A percentile compares a stretch with the other conserved stretches of the same genome.
Evolutionary conservation across 176 grass and related monocot genomes (phyloP).

Genomic region (Oryza australiensis): DNA sequence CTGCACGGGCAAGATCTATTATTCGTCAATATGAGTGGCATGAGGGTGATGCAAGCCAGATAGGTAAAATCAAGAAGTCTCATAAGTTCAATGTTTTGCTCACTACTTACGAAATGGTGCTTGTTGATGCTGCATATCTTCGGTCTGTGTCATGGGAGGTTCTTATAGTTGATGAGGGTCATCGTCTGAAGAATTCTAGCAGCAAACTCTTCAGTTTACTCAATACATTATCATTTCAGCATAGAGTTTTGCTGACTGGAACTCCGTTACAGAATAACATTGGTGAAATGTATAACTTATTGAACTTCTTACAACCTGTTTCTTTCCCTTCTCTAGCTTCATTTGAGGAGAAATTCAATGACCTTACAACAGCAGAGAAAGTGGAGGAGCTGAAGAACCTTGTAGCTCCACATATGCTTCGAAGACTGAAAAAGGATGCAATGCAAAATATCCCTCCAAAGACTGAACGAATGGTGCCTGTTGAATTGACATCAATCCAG

Average conservation of each 20-base stretch:
- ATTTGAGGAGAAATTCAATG: conserved; percentile 98
- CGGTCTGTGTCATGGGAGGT: conserved; percentile 95
- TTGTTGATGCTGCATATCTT: conserved; percentile 86
- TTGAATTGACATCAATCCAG: conserved; percentile 95
- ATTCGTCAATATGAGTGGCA: conserved; percentile 99
- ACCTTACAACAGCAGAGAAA: conserved; percentile 92
- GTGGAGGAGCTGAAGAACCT: conserved; percentile 99
- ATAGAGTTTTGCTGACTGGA: conserved; percentile 95
- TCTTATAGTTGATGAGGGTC: conserved; percentile 97
- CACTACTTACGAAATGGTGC: conserved; percentile 98
- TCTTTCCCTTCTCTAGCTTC: conserved; percentile 90
- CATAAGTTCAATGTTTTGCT: conserved; percentile 93
- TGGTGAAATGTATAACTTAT: conserved; percentile 97
- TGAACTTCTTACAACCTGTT: conserved; percentile 92
- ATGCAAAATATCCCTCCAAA: conserved; percentile 99
- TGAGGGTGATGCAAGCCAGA: conserved; percentile 55
- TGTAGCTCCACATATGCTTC: conserved; percentile 97
- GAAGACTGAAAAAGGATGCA: conserved; percentile 92
- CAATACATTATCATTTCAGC: conserved; percentile 87
- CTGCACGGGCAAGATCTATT: conserved; percentile 79
- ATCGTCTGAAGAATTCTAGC: conserved; percentile 95
- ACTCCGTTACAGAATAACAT: conserved; percentile 99
- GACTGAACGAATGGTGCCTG: conserved; percentile 92
- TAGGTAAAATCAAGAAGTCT: conserved; percentile 60
- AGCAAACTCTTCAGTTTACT: conserved; percentile 96